phyloP scores from a whole-genome alignment of 148 eudicot genomes.

The Diospyros lotus region DNA sequence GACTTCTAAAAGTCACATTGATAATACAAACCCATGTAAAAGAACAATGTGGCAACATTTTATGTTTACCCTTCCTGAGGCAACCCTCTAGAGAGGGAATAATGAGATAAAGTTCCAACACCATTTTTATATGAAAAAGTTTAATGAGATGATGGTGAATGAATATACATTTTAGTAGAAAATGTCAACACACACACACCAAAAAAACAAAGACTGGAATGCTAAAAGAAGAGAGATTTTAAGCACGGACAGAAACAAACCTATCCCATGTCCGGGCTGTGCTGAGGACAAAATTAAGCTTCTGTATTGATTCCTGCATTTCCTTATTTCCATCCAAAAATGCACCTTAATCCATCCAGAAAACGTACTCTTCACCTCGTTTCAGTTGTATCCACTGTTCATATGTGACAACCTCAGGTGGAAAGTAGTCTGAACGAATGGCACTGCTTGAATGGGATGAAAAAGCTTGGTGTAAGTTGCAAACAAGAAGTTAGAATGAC shows the following conservation, averaged over 20 bases:
- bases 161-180: no score
- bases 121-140: no score
- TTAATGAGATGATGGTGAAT: no score
- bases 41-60: background rate
- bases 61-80: background rate
- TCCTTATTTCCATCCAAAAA: conserved; percentile 65
- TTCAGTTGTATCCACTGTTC: conserved; percentile 73
- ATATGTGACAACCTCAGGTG: conserved; percentile 75
- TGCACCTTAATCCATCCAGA: conserved; percentile 79
- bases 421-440: conserved; percentile 45
- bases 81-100: no score
- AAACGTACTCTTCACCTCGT: conserved; percentile 42
- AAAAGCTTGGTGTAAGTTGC: conserved; percentile 7
- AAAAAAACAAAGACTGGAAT: background rate
- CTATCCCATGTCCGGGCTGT: conserved; percentile 93
- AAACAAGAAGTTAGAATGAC: background rate
- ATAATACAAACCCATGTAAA: no score
- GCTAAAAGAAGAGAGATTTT: background rate
- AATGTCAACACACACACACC: no score
- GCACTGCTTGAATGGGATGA: conserved; percentile 39
- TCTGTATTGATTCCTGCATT: conserved; percentile 60
- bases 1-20: no score
- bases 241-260: conserved; percentile 33
- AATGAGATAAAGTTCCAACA: no score
- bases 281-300: conserved; percentile 58